Base-by-base conservation (phyloP, 495 filamentous ascomycete species). In the Penicillium psychrofluorescens region DNA sequence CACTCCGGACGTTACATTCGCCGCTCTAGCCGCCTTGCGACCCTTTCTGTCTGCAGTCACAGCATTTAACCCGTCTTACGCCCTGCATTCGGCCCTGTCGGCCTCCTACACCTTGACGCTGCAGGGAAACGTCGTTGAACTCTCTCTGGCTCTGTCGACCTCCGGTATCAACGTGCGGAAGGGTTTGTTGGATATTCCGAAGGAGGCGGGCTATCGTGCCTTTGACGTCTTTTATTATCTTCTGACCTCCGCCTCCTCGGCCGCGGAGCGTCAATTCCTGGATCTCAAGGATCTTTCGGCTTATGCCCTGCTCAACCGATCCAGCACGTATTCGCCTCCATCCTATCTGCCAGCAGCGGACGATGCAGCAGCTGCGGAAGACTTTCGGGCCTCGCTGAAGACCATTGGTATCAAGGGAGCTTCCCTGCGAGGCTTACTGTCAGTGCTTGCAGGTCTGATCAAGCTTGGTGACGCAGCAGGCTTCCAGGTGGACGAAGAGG, bases 151-250 rank as follows among this genome's bases (percentile, higher is more conserved):
- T 7, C 67, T 97, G 8, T 92, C 91, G 1, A 84, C 86, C 11
- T 85, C 88, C 16, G 92, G 92, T 14, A 85, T 97, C 47, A 87
- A 97, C 61, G 90, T 90, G 7, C 62, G 72, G 9, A 80, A 81
- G 45, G 92, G 92, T 15, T 72, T 98, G 15, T 73, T 97, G 27
- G 80, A 88, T 32, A 77, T 97, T 22, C 87, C 92, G 0, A 61
- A 79, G 0, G 81, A 95, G 57, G 45, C 79, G 7, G 92, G 94
- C 14, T 89, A 86, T 58, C 82, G 92, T 45, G 92, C 91, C n/a
- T 98, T 97, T 54, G 90, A 98, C 58, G 94, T 90, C 27, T 98
- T 97, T 62, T 98, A 98, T 67, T 97, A 96, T 51, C 79, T 98
- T 3, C 73, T 95, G 15, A 94, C 90, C 1, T 87, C 85, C 27